These are phyloP conservation scores for Cynara cardunculus DNA, from an alignment of 129 eudicot genomes.

Conservation along the genomic window DNA sequence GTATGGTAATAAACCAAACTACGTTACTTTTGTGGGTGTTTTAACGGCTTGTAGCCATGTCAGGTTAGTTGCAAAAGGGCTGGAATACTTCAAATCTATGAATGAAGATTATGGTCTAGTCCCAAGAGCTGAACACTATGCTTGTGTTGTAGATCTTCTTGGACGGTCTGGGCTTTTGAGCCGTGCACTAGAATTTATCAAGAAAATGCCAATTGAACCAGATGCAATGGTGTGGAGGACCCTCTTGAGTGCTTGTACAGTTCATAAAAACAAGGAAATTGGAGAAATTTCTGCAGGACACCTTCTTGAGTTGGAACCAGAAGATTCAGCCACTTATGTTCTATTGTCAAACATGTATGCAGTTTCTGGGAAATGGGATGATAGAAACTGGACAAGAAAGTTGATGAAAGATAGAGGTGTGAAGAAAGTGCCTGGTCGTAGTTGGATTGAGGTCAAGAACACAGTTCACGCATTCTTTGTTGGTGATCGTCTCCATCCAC, in stretches of 20 bases:
- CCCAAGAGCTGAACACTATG: conserved; percentile 84
- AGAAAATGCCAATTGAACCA: conserved; percentile 78
- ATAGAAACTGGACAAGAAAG: conserved; percentile 61
- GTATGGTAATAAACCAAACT: conserved; percentile 52
- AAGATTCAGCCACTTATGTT: conserved; percentile 94
- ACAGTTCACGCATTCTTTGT: conserved; percentile 82
- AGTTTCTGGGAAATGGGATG: conserved; percentile 57
- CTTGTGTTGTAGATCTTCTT: conserved; percentile 89
- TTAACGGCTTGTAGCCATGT: conserved; percentile 98
- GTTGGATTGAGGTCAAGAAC: conserved; percentile 93
- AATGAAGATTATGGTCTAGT: conserved; percentile 52
- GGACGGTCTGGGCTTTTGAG: conserved; percentile 76
- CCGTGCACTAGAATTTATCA: conserved; percentile 68
- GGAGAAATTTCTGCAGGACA: conserved; percentile 70
- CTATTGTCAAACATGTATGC: conserved; percentile 90
- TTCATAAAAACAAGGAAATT: conserved; percentile 70
- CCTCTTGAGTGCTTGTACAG: conserved; percentile 81
- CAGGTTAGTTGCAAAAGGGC: conserved; percentile 87
- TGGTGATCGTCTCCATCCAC: conserved; percentile 88
- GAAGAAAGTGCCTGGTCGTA: conserved; percentile 89
- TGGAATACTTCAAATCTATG: conserved; percentile 79
- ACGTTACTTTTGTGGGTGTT: conserved; percentile 82
- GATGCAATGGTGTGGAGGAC: conserved; percentile 98
- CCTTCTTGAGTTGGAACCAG: conserved; percentile 68
- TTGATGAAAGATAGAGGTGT: conserved; percentile 90